Base-by-base conservation (phyloP, 257 asterid genomes). In the Salvia rosmarinus region DNA sequence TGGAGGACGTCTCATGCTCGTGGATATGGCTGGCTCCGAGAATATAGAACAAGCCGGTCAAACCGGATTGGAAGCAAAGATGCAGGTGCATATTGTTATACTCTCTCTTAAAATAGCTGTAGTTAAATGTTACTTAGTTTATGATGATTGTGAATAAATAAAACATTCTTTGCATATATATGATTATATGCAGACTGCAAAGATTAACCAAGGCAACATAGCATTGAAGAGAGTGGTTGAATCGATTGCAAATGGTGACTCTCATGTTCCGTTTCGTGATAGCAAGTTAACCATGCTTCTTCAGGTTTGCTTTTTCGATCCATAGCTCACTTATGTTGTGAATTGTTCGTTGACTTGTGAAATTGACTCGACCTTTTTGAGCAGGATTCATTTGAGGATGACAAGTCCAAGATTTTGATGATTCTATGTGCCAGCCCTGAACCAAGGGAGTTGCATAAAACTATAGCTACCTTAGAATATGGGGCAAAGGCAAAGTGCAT, bases 21-120 rank as follows among this genome's bases (percentile, higher is more conserved):
- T 95, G 9, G 99, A 95, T 81, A 95, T 95, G 98, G 99, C 97
- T 3, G 99, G 99, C 74, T 95, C 98, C 3, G 99, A 95, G 77
- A 95, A 95, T 43, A 95, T 91, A 30, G 99, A 95, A 68, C 99
- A 95, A 75, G 99, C 99, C 35, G 99, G 99, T 47, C 98, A 89
- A 78, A 85, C 0, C 40, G 98, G 99, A 10, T 64, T 88, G 4
- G 99, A 95, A 81, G 99, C 98, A 19, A 95, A 95, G 65, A 79
- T 95, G 95, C 96, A 93, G 97, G 98, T 86, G 50, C 9, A 14
- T 25, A 30, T 44, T 82, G 51, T 73, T 86, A 19, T 81, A 67
- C 23, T 21, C 13, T 25, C 19, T 23, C 9, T 37, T 43, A 11
- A 67, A 50, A 47, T 25, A 56, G 43, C 19, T 39, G 0, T 37